phyloP scores from a whole-genome alignment of 768 basidiomycete species.

The Suillus variegatus region DNA sequence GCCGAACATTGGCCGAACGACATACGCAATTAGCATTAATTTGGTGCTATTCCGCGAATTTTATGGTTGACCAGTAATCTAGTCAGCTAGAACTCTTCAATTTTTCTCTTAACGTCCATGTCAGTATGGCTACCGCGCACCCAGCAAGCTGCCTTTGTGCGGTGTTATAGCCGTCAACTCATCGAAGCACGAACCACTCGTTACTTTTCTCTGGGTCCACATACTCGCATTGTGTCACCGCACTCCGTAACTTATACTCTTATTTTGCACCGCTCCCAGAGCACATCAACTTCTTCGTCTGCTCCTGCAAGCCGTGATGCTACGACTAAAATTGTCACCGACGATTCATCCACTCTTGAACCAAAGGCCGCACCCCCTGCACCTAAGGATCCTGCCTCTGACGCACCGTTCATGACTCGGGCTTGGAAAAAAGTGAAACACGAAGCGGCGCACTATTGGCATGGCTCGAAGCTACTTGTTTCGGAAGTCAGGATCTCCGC shows the following conservation, averaged over 20 bases:
- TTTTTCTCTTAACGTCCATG: conserved; percentile 41
- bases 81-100: conserved; percentile 1
- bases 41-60: conserved; percentile 5
- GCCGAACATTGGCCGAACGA: not conserved
- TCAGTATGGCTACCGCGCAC: conserved; percentile 76
- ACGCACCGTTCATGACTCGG: conserved; percentile 52
- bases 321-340: not conserved
- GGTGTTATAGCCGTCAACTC: conserved; percentile 29
- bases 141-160: conserved; percentile 43
- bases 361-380: conserved; percentile 51
- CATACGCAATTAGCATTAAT: not conserved
- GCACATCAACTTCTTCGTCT: conserved; percentile 31
- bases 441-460: conserved; percentile 96
- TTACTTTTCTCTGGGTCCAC: conserved; percentile 19
- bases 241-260: conserved; percentile 20
- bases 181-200: conserved; percentile 23
- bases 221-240: conserved; percentile 14
- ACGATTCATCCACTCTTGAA: conserved; percentile 34
- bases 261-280: conserved; percentile 34
- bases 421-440: conserved; percentile 95
- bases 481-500: conserved; percentile 91
- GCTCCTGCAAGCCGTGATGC: conserved; percentile 12
- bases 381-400: conserved; percentile 42
- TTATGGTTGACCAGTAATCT: conserved; percentile 12
- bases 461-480: conserved; percentile 90